Conservation (phyloP, 345 rosid genomes). For the Carallia pectinifolia region DNA sequence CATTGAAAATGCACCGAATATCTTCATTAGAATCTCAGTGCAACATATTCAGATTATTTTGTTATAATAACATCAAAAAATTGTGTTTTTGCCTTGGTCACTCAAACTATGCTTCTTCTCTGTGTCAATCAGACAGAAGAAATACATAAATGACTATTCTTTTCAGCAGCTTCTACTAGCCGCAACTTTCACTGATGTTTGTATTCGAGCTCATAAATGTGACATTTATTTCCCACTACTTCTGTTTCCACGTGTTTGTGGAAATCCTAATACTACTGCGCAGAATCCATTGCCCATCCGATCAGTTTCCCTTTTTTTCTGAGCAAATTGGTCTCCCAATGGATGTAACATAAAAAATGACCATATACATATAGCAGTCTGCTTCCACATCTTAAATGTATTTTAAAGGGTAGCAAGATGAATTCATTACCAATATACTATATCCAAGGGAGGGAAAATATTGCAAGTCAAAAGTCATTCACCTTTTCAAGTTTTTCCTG, state of each 20-base stretch:
- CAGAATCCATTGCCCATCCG: neutral
- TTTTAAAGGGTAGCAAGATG: neutral
- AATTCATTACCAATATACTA: neutral
- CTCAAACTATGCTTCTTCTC: neutral
- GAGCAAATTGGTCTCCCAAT: too few relatives aligned
- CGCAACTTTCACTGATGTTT: neutral
- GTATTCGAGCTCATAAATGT: too few relatives aligned
- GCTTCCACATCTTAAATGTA: neutral
- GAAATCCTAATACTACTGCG: too few relatives aligned
- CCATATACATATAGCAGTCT: neutral
- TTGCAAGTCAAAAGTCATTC: constrained; percentile 9
- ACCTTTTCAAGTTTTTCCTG: constrained; percentile 84
- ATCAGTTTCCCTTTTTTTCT: too few relatives aligned
- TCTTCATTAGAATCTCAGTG: neutral
- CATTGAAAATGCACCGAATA: neutral
- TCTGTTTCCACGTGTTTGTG: too few relatives aligned
- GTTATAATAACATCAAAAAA: neutral
- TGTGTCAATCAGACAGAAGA: neutral
- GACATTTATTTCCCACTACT: too few relatives aligned
- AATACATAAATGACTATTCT: neutral
- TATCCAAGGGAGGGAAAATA: neutral
- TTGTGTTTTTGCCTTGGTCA: neutral
- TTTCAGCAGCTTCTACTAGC: constrained; percentile 2
- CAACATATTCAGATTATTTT: neutral
- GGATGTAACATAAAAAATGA: neutral